These are phyloP conservation scores for Trichosporon inkin DNA, from an alignment of 1,284 basidiomycete genomes.

Conservation along the genomic window DNA sequence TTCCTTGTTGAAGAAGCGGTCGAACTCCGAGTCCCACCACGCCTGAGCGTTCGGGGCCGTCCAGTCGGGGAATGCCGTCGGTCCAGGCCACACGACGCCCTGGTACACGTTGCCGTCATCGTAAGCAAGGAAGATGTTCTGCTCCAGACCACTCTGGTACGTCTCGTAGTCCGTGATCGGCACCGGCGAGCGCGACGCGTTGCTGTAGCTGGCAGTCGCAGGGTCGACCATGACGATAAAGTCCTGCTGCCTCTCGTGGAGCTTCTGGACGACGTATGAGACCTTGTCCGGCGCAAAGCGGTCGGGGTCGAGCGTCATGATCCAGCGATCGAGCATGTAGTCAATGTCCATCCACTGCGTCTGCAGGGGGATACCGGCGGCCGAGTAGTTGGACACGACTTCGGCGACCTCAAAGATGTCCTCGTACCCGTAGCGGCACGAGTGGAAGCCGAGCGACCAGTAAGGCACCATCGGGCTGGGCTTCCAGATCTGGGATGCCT, in stretches of 20 bases:
- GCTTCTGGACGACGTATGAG: constrained; percentile 61
- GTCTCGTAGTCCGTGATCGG: constrained; percentile 54
- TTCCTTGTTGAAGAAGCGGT: constrained; percentile 56
- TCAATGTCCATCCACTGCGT: constrained; percentile 50
- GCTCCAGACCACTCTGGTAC: constrained; percentile 57
- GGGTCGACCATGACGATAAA: constrained; percentile 68
- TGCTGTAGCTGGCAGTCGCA: constrained; percentile 52
- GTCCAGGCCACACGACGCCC: constrained; percentile 67
- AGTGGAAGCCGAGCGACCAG: constrained; percentile 40
- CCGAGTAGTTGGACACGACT: constrained; percentile 32
- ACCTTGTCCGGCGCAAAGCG: constrained; percentile 64
- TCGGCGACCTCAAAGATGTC: constrained; percentile 35
- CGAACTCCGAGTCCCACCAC: constrained; percentile 63
- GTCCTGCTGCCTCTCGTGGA: constrained; percentile 60
- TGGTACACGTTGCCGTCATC: constrained; percentile 59
- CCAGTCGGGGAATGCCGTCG: constrained; percentile 64
- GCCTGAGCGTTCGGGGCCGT: constrained; percentile 58
- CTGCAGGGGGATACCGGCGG: constrained; percentile 27
- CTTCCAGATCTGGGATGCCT: constrained; percentile 26
- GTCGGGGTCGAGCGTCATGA: constrained; percentile 64
- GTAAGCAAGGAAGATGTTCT: constrained; percentile 61
- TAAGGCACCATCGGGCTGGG: constrained; percentile 32
- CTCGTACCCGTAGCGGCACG: constrained; percentile 35
- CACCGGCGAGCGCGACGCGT: constrained; percentile 2
- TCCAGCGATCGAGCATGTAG: constrained; percentile 63